Conservation (phyloP, 2,329 filamentous ascomycete genomes). For the Talaromyces sp. region DNA sequence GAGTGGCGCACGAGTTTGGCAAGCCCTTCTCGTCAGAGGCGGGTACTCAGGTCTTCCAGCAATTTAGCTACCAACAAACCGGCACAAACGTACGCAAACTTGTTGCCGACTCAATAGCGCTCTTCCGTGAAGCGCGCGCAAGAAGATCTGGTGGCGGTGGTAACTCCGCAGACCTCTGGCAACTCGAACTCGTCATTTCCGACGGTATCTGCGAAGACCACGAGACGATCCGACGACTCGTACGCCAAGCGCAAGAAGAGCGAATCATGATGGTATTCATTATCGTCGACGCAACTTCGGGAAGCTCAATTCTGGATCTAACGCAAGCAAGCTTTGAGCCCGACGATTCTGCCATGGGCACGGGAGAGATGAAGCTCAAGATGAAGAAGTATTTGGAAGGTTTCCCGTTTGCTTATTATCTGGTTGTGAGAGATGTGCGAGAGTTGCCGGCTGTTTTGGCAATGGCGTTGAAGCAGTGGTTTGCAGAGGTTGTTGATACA, state of each 20-base stretch:
- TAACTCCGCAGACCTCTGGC: conserved; percentile 75
- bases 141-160: conserved; percentile 50
- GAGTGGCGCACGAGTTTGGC: conserved; percentile 81
- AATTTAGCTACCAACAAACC: conserved; percentile 80
- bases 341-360: conserved; percentile 54
- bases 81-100: conserved; percentile 81
- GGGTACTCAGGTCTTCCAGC: conserved; percentile 77
- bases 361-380: conserved; percentile 64
- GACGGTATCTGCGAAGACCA: conserved; percentile 93
- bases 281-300: conserved; percentile 70
- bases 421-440: conserved; percentile 87
- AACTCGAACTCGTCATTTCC: conserved; percentile 86
- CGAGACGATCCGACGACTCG: conserved; percentile 73
- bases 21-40: conserved; percentile 76
- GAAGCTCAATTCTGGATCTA: conserved; percentile 71
- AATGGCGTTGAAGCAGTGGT: conserved; percentile 90
- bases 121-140: conserved; percentile 74
- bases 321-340: conserved; percentile 80
- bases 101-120: conserved; percentile 70
- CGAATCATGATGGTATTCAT: conserved; percentile 98
- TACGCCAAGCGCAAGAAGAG: conserved; percentile 86
- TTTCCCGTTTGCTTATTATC: conserved; percentile 95
- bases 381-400: conserved; percentile 90
- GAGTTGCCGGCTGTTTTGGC: conserved; percentile 88
- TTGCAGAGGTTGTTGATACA: conserved; percentile 64